These are phyloP conservation scores for Boletellus emodensis DNA, from an alignment of 768 basidiomycete species.

Conservation along the genomic window DNA sequence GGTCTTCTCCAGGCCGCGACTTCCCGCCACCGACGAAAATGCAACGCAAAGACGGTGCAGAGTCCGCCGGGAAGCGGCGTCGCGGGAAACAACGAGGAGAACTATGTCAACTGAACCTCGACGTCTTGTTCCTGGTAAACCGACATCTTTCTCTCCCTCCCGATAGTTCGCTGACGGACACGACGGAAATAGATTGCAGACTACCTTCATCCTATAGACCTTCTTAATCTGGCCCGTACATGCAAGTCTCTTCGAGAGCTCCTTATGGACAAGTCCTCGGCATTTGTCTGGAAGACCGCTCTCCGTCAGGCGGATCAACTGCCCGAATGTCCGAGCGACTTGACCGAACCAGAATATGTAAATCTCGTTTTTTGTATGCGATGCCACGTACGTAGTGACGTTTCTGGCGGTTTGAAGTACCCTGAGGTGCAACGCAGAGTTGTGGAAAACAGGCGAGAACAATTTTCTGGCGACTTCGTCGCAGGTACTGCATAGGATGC, in stretches of 20 bases:
- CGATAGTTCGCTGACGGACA: neutral
- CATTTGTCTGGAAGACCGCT: conserved; percentile 22
- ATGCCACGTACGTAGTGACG: conserved; percentile 18
- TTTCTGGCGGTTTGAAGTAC: neutral
- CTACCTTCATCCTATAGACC: conserved; percentile 33
- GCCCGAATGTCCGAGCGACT: conserved; percentile 42
- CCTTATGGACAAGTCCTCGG: conserved; percentile 29
- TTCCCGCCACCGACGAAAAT: no score
- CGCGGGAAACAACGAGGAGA: neutral
- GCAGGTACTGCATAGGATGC: conserved; percentile 12
- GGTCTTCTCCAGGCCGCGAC: no score
- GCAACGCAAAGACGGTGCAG: neutral
- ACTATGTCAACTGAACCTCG: conserved; percentile 12
- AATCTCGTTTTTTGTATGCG: conserved; percentile 35
- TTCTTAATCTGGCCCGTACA: conserved; percentile 35
- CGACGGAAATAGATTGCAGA: conserved; percentile 33
- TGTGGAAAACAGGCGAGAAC: conserved; percentile 4
- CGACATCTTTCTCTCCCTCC: neutral
- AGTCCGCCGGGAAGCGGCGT: neutral
- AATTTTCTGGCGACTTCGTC: conserved; percentile 11
- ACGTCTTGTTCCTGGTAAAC: conserved; percentile 16
- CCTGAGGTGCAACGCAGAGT: neutral
- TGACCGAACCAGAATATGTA: conserved; percentile 43
- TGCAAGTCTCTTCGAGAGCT: conserved; percentile 35
- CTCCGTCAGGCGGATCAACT: conserved; percentile 34